These are phyloP conservation scores for Diphasiastrum complanatum DNA, from an alignment of 83 land plant genomes.

Conservation along the genomic window DNA sequence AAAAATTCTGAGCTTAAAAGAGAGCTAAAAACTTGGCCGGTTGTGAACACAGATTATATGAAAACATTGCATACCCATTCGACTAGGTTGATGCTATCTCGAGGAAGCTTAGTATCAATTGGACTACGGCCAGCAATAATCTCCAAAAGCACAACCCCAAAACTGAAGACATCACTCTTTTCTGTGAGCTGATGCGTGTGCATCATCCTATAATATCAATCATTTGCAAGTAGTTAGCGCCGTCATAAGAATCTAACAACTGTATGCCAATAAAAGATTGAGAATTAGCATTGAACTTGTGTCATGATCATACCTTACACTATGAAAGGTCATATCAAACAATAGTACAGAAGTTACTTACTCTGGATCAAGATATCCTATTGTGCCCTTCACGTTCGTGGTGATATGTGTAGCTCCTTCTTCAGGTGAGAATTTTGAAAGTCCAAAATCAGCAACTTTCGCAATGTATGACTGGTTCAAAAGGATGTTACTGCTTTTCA, in stretches of 20 bases:
- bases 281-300: no score
- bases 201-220: constrained; percentile 15
- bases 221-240: background rate
- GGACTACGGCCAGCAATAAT: constrained; percentile 34
- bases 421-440: no score
- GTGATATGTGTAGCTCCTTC: constrained; percentile 12
- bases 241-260: background rate
- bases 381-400: constrained; percentile 17
- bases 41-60: no score
- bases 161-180: constrained; percentile 43
- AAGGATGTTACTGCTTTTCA: no score
- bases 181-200: constrained; percentile 22
- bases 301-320: no score
- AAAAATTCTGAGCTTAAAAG: no score
- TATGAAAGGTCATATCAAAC: background rate
- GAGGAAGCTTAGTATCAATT: background rate
- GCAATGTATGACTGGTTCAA: no score
- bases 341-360: constrained; percentile 2
- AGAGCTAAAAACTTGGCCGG: no score
- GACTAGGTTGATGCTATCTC: constrained; percentile 3
- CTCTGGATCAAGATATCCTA: constrained; percentile 26
- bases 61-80: constrained; percentile 20
- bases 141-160: constrained; percentile 38
- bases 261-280: no score
- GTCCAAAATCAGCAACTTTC: no score